A percentile compares a stretch with the other conserved stretches of the same genome.
These are phyloP conservation scores for Ceratocystis lukuohia DNA, from an alignment of 2,329 filamentous ascomycete species.

Conservation along the genomic window DNA sequence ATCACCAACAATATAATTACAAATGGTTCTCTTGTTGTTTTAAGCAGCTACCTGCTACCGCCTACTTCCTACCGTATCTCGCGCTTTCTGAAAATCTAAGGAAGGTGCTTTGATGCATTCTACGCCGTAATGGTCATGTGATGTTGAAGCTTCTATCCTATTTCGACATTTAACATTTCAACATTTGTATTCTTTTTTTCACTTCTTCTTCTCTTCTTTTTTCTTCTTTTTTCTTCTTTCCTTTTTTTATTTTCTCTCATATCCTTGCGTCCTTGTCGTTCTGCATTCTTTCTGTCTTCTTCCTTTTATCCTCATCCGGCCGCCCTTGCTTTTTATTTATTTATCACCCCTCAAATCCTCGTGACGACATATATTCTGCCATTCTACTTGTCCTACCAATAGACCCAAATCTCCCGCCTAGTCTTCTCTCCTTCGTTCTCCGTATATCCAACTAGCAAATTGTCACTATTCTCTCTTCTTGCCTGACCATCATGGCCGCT, in stretches of 20 bases:
- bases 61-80: neutral
- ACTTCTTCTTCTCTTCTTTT: neutral
- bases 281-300: neutral
- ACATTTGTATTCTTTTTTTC: neutral
- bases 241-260: neutral
- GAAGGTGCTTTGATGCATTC: neutral
- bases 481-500: constrained; percentile 26
- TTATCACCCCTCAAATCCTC: neutral
- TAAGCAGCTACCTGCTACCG: neutral
- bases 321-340: neutral
- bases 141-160: neutral
- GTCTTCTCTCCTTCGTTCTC: neutral
- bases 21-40: neutral
- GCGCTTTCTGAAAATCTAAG: neutral
- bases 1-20: neutral
- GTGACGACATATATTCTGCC: neutral
- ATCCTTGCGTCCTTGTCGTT: neutral
- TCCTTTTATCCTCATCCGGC: neutral
- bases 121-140: neutral
- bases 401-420: neutral
- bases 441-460: neutral
- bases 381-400: neutral
- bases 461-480: neutral
- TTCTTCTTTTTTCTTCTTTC: neutral
- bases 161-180: neutral